phyloP scores from a whole-genome alignment of 345 rosid genomes.

The Populus euphratica region DNA sequence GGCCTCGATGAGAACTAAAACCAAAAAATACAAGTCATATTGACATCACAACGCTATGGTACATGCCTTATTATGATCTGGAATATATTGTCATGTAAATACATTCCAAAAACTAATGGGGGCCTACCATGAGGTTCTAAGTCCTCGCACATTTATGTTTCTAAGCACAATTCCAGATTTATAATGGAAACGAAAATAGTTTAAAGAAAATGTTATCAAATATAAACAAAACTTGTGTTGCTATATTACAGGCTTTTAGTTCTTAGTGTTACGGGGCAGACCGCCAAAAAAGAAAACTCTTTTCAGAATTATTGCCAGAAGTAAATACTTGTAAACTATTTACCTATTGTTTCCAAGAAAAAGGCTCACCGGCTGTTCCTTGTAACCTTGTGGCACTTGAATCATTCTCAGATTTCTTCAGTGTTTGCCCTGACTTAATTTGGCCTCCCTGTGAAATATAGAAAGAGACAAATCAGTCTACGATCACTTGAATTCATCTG shows the following conservation, averaged over 20 bases:
- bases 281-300: background rate
- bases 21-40: background rate
- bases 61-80: background rate
- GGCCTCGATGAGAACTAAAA: background rate
- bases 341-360: slow-evolving; percentile 24
- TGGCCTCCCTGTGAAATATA: slow-evolving; percentile 41
- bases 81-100: background rate
- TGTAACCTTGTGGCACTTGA: slow-evolving; percentile 29
- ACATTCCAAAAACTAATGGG: background rate
- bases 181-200: background rate
- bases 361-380: slow-evolving; percentile 29
- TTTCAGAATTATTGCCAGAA: background rate
- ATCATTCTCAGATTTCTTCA: slow-evolving; percentile 45
- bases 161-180: background rate
- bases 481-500: background rate
- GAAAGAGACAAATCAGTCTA: background rate
- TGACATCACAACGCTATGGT: background rate
- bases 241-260: background rate
- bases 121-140: background rate
- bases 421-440: slow-evolving; percentile 37
- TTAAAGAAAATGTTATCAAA: background rate
- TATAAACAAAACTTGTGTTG: background rate
- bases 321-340: background rate
- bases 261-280: background rate
- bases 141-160: background rate